Percentiles rank a stretch among this genome's conserved stretches.
Conservation (phyloP, 176 grass and related monocot genomes). For the Triticum urartu region DNA sequence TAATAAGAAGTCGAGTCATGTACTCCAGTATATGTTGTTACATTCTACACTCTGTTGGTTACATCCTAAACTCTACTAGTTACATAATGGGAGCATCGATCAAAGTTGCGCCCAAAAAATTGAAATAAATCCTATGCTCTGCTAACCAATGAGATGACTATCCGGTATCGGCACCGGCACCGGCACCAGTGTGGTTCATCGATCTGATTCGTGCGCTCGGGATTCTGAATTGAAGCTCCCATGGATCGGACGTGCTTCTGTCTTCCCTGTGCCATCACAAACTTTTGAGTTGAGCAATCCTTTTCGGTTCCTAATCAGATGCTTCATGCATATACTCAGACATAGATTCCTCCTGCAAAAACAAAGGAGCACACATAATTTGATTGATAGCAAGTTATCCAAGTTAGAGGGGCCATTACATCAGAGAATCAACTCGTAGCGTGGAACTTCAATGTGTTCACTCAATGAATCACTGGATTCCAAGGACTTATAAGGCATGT, state of each 20-base stretch:
- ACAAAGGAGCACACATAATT: neutral
- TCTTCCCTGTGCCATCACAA: neutral
- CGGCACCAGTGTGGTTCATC: too few species aligned
- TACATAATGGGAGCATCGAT: neutral
- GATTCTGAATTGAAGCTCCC: neutral
- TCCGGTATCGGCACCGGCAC: too few species aligned
- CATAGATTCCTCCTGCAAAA: constrained; percentile 48
- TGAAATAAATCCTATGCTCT: neutral
- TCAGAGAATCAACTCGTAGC: neutral
- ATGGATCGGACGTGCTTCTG: neutral
- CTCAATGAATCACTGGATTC: neutral
- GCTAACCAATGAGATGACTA: neutral
- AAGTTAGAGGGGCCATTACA: neutral
- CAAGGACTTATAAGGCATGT: neutral
- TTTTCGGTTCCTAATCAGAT: constrained; percentile 22
- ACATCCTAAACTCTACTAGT: neutral
- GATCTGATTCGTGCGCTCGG: neutral
- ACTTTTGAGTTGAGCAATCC: constrained; percentile 34
- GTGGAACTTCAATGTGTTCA: neutral
- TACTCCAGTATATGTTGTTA: neutral
- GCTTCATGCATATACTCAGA: constrained; percentile 31
- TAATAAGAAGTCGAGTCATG: neutral
- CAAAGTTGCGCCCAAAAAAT: neutral
- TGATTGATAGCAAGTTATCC: neutral
- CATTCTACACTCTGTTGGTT: neutral